Evolutionary conservation across 345 rosid genomes (phyloP).

Genomic region (Leavenworthia alabamica): DNA sequence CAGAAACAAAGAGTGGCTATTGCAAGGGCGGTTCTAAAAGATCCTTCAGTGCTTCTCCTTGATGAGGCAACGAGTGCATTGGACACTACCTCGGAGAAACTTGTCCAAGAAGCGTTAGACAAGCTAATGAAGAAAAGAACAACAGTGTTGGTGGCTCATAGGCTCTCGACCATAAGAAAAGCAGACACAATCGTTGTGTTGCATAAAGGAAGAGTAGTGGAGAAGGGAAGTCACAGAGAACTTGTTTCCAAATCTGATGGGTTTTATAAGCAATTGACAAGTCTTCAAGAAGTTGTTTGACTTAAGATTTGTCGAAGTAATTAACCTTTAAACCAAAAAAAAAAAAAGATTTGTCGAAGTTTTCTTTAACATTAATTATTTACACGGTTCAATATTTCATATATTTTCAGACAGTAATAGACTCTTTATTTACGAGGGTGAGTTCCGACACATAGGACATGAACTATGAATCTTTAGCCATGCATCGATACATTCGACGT

Average conservation of each 20-base stretch:
- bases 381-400: neutral
- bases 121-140: slow-evolving; percentile 68
- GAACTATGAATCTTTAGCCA: slow-evolving; percentile 53
- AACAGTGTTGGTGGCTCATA: slow-evolving; percentile 69
- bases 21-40: slow-evolving; percentile 67
- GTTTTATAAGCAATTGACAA: slow-evolving; percentile 51
- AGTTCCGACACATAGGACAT: slow-evolving; percentile 64
- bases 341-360: too few species aligned
- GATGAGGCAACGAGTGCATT: slow-evolving; percentile 88
- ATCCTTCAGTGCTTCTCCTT: slow-evolving; percentile 66
- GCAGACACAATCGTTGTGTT: slow-evolving; percentile 59
- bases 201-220: slow-evolving; percentile 54
- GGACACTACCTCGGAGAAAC: slow-evolving; percentile 59
- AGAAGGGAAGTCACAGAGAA: slow-evolving; percentile 62
- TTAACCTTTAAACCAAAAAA: too few species aligned
- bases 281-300: slow-evolving; percentile 41
- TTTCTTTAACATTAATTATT: neutral
- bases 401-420: neutral
- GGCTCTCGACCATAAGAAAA: slow-evolving; percentile 56
- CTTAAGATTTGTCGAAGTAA: neutral
- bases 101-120: slow-evolving; percentile 67
- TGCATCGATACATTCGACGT: slow-evolving; percentile 54
- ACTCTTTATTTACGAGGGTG: slow-evolving; percentile 8
- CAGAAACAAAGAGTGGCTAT: slow-evolving; percentile 87
- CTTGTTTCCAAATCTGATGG: slow-evolving; percentile 45